Percentiles rank a stretch among this genome's conserved stretches.
phyloP scores from a whole-genome alignment of 805 yeast genomes.

The Debaryomyces castellii region DNA sequence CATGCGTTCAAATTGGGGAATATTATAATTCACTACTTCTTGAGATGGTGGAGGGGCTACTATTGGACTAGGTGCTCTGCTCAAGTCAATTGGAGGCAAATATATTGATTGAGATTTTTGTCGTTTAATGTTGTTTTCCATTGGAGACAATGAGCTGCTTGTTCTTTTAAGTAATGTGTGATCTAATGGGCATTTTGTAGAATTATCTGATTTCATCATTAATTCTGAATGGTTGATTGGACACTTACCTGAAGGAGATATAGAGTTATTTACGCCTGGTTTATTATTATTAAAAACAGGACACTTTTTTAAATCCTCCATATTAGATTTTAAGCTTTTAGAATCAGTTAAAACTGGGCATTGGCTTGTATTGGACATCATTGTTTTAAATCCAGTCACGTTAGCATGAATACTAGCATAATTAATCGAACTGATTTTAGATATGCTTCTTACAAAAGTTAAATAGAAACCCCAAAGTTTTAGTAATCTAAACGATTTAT shows the following conservation, averaged over 20 bases:
- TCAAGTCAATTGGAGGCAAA: neutral
- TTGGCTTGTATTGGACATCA: constrained; percentile 1
- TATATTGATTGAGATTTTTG: neutral
- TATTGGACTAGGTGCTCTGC: neutral
- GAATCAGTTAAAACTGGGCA: constrained; percentile 10
- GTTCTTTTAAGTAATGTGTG: constrained; percentile 13
- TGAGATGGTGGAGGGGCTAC: neutral
- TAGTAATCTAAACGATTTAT: constrained; percentile 16
- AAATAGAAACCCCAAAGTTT: constrained; percentile 42
- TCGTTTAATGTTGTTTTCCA: constrained; percentile 17
- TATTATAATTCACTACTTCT: neutral
- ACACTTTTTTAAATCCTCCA: constrained; percentile 8
- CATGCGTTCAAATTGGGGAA: neutral
- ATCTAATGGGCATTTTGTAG: constrained; percentile 34
- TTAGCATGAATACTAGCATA: constrained; percentile 34
- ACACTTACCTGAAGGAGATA: constrained; percentile 1
- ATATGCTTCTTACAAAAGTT: constrained; percentile 32
- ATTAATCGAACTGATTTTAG: constrained; percentile 24
- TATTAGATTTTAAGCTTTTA: neutral
- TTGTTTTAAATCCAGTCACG: constrained; percentile 23
- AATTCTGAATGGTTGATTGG: constrained; percentile 5
- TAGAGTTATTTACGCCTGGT: constrained; percentile 17
- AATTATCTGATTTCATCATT: constrained; percentile 3
- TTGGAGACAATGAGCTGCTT: constrained; percentile 2
- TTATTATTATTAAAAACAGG: constrained; percentile 21